These are phyloP conservation scores for Hysterangium stoloniferum DNA, from an alignment of 768 basidiomycete genomes.

Conservation along the genomic window DNA sequence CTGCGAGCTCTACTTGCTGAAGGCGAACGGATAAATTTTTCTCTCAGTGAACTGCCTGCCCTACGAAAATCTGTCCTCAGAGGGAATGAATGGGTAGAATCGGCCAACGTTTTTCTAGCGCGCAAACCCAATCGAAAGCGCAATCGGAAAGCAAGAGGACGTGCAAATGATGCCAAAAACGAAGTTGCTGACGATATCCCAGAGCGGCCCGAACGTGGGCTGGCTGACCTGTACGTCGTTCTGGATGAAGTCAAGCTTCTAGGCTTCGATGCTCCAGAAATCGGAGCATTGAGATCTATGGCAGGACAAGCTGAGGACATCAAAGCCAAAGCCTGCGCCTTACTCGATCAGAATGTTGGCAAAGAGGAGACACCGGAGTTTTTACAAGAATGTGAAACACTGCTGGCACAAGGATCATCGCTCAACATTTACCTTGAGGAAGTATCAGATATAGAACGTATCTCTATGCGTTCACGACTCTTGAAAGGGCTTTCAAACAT, in stretches of 20 bases:
- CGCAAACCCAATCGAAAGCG: conserved; percentile 78
- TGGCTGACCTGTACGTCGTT: conserved; percentile 64
- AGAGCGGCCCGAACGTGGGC: conserved; percentile 62
- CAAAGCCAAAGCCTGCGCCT: conserved; percentile 42
- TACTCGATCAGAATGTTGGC: conserved; percentile 39
- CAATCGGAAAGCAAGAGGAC: conserved; percentile 53
- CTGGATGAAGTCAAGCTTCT: conserved; percentile 66
- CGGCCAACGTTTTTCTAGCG: conserved; percentile 68
- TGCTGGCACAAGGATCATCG: conserved; percentile 62
- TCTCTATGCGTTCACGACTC: conserved; percentile 74
- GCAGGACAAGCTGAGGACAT: conserved; percentile 59
- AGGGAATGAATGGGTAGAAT: conserved; percentile 86
- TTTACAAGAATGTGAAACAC: conserved; percentile 61
- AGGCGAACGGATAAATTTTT: conserved; percentile 77
- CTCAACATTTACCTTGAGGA: conserved; percentile 83
- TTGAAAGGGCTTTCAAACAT: conserved; percentile 66
- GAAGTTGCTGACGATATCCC: conserved; percentile 44
- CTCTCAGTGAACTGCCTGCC: conserved; percentile 59
- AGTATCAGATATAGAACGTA: conserved; percentile 66
- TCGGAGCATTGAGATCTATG: conserved; percentile 44
- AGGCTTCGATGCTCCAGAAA: conserved; percentile 81
- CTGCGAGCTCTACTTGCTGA: conserved; percentile 80
- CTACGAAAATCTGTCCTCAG: conserved; percentile 73
- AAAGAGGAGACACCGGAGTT: conserved; percentile 47
- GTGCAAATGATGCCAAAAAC: conserved; percentile 30